phyloP scores from a whole-genome alignment of 768 basidiomycete genomes.

The Mycena metata region DNA sequence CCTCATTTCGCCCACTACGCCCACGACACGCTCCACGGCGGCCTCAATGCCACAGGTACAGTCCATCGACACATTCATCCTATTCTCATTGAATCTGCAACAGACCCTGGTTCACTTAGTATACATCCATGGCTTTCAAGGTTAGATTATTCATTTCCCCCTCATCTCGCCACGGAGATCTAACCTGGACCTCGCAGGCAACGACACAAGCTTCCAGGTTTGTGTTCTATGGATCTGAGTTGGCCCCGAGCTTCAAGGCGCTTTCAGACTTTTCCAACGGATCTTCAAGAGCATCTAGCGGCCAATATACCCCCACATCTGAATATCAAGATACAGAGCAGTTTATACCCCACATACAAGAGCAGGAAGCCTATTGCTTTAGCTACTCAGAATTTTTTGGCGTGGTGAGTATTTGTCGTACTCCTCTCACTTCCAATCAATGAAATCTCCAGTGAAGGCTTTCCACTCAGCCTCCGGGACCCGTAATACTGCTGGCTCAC shows the following conservation, averaged over 20 bases:
- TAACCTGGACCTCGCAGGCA: slow-evolving; percentile 51
- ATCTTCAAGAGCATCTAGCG: slow-evolving; percentile 62
- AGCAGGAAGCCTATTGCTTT: slow-evolving; percentile 65
- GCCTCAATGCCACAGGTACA: not conserved
- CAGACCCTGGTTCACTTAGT: slow-evolving; percentile 60
- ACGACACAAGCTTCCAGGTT: slow-evolving; percentile 72
- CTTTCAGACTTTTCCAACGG: slow-evolving; percentile 65
- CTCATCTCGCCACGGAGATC: slow-evolving; percentile 7
- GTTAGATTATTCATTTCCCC: slow-evolving; percentile 50
- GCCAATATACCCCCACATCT: slow-evolving; percentile 50
- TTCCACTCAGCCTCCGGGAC: slow-evolving; percentile 65
- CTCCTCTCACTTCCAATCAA: slow-evolving; percentile 10
- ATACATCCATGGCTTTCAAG: slow-evolving; percentile 72
- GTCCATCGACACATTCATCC: not conserved
- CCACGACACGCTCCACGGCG: not conserved
- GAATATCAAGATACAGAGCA: slow-evolving; percentile 57
- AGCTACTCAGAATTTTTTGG: slow-evolving; percentile 66
- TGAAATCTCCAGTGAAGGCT: slow-evolving; percentile 54
- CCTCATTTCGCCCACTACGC: too few species aligned
- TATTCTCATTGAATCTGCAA: not conserved
- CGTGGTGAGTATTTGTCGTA: slow-evolving; percentile 56
- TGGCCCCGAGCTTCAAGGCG: slow-evolving; percentile 13
- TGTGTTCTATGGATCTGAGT: slow-evolving; percentile 24
- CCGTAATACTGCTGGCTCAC: slow-evolving; percentile 68
- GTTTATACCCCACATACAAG: slow-evolving; percentile 73